These are phyloP conservation scores for Neckera pumila DNA, from an alignment of 225 moss, liverwort and hornwort genomes.

Conservation along the genomic window DNA sequence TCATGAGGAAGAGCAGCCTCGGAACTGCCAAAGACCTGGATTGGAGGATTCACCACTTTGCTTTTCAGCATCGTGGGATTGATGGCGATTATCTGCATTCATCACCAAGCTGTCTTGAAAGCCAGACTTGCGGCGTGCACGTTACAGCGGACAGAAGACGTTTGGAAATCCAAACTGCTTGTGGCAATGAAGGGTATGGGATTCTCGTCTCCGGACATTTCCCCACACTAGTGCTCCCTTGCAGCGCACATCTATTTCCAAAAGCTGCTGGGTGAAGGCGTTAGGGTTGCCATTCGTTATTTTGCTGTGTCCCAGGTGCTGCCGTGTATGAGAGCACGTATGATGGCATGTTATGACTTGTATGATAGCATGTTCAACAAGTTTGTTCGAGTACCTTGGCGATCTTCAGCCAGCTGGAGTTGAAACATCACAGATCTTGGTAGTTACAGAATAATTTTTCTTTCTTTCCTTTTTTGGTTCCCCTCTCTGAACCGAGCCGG, in stretches of 20 bases:
- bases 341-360: not conserved
- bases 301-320: not conserved
- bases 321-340: not conserved
- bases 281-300: not conserved
- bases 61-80: not conserved
- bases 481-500: not conserved
- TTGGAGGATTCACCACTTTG: not conserved
- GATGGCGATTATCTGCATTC: not conserved
- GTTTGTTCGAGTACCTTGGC: not conserved
- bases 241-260: not conserved
- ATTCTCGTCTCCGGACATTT: not conserved
- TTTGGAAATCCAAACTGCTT: not conserved
- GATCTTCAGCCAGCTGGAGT: not conserved
- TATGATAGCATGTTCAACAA: not conserved
- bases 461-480: not conserved
- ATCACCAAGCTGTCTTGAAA: not conserved
- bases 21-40: not conserved
- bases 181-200: not conserved
- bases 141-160: not conserved
- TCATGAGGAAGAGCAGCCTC: not conserved
- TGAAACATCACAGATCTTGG: not conserved
- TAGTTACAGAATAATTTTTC: slow-evolving; percentile 1
- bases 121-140: not conserved
- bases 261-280: not conserved
- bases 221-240: not conserved